A percentile compares a stretch with the other conserved stretches of the same genome.
These are phyloP conservation scores for Aspergillus asperescens DNA, from an alignment of 495 filamentous ascomycete species.

Conservation along the genomic window DNA sequence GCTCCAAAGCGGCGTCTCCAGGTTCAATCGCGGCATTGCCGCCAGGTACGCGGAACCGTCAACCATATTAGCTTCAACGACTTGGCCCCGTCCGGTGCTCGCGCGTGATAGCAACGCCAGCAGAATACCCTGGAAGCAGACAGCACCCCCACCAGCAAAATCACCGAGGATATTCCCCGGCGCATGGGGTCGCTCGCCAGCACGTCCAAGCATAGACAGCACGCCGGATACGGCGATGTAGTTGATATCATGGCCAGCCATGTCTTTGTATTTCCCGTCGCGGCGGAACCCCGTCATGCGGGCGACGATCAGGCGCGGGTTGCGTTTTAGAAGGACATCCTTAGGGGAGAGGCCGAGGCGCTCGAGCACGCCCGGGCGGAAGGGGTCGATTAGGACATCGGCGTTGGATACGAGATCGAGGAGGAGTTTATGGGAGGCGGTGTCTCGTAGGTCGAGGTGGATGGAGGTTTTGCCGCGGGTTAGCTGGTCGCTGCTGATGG, in stretches of 20 bases:
- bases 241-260: constrained; percentile 99
- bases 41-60: constrained; percentile 77
- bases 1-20: constrained; percentile 54
- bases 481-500: constrained; percentile 54
- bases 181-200: constrained; percentile 62
- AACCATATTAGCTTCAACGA: constrained; percentile 96
- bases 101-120: constrained; percentile 40
- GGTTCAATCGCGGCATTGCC: constrained; percentile 63
- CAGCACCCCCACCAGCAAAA: constrained; percentile 85
- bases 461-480: constrained; percentile 76
- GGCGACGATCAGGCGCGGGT: constrained; percentile 74
- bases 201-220: constrained; percentile 66
- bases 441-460: constrained; percentile 67
- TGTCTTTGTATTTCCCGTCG: constrained; percentile 74
- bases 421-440: constrained; percentile 56
- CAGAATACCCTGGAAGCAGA: constrained; percentile 57
- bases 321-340: constrained; percentile 54
- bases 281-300: constrained; percentile 86
- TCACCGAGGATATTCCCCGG: constrained; percentile 83
- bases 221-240: constrained; percentile 87
- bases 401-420: constrained; percentile 55
- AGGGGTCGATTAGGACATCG: constrained; percentile 89
- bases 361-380: constrained; percentile 84
- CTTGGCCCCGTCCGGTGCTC: constrained; percentile 64
- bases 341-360: constrained; percentile 67